Evolutionary conservation across 345 rosid genomes (phyloP), one percentile per base, ranked within the genome.

Genomic region (Turnera subulata): DNA sequence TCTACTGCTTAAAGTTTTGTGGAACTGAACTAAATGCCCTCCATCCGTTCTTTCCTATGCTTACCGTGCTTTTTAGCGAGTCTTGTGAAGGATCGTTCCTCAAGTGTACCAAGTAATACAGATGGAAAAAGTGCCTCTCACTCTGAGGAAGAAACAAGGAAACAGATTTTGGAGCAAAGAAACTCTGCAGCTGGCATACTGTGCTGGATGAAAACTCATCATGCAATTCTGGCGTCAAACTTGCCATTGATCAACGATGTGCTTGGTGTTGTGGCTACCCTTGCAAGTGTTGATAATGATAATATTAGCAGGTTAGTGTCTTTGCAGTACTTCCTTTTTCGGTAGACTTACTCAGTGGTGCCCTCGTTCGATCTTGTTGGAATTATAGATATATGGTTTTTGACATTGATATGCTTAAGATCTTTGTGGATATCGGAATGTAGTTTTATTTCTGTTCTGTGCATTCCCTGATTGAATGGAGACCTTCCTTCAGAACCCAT

Each of bases 211-310:
- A 52, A 43, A 52, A 19, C 38, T 22, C 24, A 44, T 10, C 46
- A 50, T 22, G 35, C 46, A 25, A 17, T 14, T 32, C 22, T 6
- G 42, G 25, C 52, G 2, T 52, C 53, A n/a, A n/a, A 33, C 9
- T 24, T 50, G 24, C 26, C 70, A 29, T 17, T 32, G 46, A 44
- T 37, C 16, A 58, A 53, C 40, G 64, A 66, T 35, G 59, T 53
- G 54, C 14, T 66, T 0, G 70, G 64, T 46, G 40, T 45, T 22
- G 70, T 66, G 32, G 64, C 70, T 14, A 51, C 70, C 24, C 55
- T 58, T 45, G 64, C 46, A 15, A 46, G 50, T 2, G 54, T 45
- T 16, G 55, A 66, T 32, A 29, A 42, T 17, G 64, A 66, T 22
- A 45, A 52, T 23, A 58, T 66, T 7, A 66, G 37, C 22, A 52